phyloP scores from a whole-genome alignment of 345 rosid species.

The Syzygium oleosum region DNA sequence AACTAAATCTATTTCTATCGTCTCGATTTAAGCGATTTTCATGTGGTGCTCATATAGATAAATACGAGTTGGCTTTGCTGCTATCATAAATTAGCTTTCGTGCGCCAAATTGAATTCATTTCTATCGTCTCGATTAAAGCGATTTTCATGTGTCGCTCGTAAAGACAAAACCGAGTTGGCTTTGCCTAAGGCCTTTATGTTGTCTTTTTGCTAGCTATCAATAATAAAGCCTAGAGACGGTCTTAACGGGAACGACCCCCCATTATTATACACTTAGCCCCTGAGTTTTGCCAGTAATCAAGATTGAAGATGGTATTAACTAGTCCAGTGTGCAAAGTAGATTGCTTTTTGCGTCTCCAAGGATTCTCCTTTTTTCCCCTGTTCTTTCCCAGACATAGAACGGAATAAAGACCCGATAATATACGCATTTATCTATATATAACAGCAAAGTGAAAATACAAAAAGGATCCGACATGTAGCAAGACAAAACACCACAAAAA shows the following conservation, averaged over 20 bases:
- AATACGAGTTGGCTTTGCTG: not conserved
- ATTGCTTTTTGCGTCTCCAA: not conserved
- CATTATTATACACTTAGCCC: not conserved
- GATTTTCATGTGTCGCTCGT: not conserved
- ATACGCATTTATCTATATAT: not conserved
- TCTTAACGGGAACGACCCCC: not conserved
- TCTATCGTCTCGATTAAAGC: not conserved
- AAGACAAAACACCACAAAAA: not conserved
- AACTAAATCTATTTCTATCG: not conserved
- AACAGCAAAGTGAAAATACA: not conserved
- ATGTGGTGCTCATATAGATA: not conserved
- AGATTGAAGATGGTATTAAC: not conserved
- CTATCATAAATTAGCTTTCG: not conserved
- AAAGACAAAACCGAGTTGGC: not conserved
- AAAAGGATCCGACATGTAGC: not conserved
- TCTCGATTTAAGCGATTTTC: not conserved
- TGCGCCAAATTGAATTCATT: not conserved
- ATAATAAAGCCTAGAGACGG: not conserved
- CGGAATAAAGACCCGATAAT: not conserved
- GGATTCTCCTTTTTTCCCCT: not conserved
- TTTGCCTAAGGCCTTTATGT: not conserved
- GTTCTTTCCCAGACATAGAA: not conserved
- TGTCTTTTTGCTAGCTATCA: not conserved
- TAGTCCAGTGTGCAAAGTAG: not conserved
- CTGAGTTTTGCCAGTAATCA: not conserved